A percentile compares a stretch with the other conserved stretches of the same genome.
Conservation (phyloP, 2,329 filamentous ascomycete species). For the Aspergillus viridinutans region DNA sequence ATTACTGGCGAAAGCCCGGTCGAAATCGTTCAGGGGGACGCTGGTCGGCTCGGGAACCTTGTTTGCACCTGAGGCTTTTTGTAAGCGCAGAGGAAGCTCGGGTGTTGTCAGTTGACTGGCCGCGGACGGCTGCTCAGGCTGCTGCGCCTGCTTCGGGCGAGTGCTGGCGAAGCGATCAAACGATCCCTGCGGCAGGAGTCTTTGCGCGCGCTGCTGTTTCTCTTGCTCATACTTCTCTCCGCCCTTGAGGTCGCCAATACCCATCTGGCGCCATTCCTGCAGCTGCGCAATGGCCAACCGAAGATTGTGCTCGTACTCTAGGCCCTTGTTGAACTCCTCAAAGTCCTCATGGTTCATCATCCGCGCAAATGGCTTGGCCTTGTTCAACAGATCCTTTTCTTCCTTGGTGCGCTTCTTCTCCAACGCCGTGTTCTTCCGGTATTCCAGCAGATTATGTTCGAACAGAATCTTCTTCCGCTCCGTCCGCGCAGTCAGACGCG, state of each 20-base stretch:
- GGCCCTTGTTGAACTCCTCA: conserved; percentile 74
- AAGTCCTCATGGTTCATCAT: conserved; percentile 97
- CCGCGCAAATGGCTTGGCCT: conserved; percentile 89
- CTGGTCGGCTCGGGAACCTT: conserved; percentile 30
- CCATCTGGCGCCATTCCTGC: conserved; percentile 85
- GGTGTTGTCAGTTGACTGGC: conserved; percentile 73
- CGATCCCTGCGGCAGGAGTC: conserved; percentile 64
- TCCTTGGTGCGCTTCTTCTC: conserved; percentile 98
- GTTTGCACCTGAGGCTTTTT: conserved; percentile 34
- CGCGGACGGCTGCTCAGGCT: conserved; percentile 68
- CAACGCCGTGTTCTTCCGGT: conserved; percentile 79
- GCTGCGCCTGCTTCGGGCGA: conserved; percentile 65
- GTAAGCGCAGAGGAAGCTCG: conserved; percentile 65
- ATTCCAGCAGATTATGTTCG: conserved; percentile 89
- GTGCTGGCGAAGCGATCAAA: conserved; percentile 79
- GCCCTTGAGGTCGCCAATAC: conserved; percentile 76
- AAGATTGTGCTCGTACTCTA: conserved; percentile 87
- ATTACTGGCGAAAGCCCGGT: conserved; percentile 51
- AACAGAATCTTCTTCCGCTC: conserved; percentile 97
- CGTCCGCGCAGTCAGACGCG: conserved; percentile 79
- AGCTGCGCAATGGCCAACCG: conserved; percentile 84
- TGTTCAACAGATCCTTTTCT: conserved; percentile 84
- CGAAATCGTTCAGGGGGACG: conserved; percentile 48
- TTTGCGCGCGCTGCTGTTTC: conserved; percentile 69
- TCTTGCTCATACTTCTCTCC: conserved; percentile 93